Conservation (phyloP, 495 filamentous ascomycete species). For the Echria macrotheca region DNA sequence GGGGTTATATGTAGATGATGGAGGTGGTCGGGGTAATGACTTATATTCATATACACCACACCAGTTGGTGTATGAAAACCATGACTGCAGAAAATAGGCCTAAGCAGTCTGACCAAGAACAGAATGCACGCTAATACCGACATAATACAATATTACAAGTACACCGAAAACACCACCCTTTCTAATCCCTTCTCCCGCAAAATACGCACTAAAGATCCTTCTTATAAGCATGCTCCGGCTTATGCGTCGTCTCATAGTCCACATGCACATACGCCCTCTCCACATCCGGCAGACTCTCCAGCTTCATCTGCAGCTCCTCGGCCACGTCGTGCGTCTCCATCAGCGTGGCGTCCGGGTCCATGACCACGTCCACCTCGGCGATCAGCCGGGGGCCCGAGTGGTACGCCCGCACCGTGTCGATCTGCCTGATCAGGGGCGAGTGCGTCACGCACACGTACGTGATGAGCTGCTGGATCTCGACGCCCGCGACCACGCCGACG, state of each 20-base stretch:
- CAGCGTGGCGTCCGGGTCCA: conserved; percentile 64
- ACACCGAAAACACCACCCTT: no score
- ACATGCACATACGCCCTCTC: conserved; percentile 97
- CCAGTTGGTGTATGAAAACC: no score
- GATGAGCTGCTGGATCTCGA: conserved; percentile 84
- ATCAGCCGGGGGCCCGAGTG: conserved; percentile 86
- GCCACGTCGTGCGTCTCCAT: conserved; percentile 86
- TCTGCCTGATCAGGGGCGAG: conserved; percentile 67
- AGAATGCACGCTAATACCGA: no score
- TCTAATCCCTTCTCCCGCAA: no score
- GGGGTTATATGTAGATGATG: no score
- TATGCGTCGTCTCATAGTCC: conserved; percentile 94
- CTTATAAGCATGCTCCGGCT: conserved; percentile 63
- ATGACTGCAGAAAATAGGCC: no score
- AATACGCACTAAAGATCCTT: no score
- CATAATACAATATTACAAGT: no score
- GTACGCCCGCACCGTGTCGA: conserved; percentile 93
- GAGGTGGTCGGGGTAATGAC: no score
- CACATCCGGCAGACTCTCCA: conserved; percentile 87
- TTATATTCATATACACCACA: no score
- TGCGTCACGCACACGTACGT: conserved; percentile 97
- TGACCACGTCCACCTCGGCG: conserved; percentile 85
- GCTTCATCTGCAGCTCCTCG: conserved; percentile 88
- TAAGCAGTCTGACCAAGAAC: no score
- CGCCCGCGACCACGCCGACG: conserved; percentile 80